Percentiles rank a stretch among this genome's conserved stretches.
Conservation (phyloP, 2,329 filamentous ascomycete species). For the Ceratocystis eucalypticola region DNA sequence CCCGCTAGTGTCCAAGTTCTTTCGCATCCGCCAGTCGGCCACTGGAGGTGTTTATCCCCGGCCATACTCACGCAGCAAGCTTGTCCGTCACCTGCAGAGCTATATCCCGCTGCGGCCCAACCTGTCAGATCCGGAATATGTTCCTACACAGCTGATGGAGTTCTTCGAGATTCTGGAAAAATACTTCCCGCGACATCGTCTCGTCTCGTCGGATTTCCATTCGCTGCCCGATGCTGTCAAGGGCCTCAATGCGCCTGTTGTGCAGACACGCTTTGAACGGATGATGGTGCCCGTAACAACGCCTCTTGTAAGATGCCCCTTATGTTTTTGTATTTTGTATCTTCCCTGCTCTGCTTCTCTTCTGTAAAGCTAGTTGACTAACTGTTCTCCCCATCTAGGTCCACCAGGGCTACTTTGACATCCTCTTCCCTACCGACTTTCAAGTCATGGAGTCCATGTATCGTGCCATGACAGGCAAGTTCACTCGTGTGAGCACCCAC, state of each 20-base stretch:
- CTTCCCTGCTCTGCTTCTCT: not conserved
- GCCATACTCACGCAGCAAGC: conserved; percentile 40
- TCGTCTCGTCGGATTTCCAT: conserved; percentile 85
- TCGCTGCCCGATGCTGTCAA: conserved; percentile 66
- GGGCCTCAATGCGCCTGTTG: conserved; percentile 84
- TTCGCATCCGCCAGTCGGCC: conserved; percentile 72
- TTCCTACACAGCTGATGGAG: conserved; percentile 87
- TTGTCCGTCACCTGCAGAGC: conserved; percentile 48
- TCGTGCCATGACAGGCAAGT: conserved; percentile 78
- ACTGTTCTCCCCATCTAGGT: conserved; percentile 40
- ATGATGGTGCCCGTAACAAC: conserved; percentile 81
- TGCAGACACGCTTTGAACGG: conserved; percentile 84
- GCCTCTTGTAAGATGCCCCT: conserved; percentile 54
- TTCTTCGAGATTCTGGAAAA: conserved; percentile 85
- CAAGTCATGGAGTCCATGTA: conserved; percentile 82
- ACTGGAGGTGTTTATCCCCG: conserved; percentile 49
- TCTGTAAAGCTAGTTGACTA: not conserved
- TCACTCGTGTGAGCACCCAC: conserved; percentile 73
- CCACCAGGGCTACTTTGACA: conserved; percentile 97
- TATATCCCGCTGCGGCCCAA: conserved; percentile 59
- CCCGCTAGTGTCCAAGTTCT: conserved; percentile 66
- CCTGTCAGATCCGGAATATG: conserved; percentile 75
- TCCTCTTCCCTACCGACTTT: conserved; percentile 96
- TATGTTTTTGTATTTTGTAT: not conserved
- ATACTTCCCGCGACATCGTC: conserved; percentile 79